These are phyloP conservation scores for Sclerotinia glacialis DNA, from an alignment of 2,329 filamentous ascomycete species.

Conservation along the genomic window DNA sequence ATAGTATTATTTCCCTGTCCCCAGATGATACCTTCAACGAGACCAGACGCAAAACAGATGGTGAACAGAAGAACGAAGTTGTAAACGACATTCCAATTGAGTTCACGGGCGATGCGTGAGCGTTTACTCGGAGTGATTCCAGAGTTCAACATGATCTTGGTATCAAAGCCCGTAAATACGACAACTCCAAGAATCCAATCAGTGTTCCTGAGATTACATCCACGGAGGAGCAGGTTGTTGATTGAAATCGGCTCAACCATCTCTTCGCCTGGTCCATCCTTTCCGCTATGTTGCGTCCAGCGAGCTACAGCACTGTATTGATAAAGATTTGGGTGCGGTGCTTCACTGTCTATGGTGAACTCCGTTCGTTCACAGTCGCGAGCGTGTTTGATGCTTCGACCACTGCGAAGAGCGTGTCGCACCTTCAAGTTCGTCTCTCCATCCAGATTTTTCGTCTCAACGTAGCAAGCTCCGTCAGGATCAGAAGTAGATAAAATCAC, in stretches of 20 bases:
- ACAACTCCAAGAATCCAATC: conserved; percentile 94
- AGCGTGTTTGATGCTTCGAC: conserved; percentile 79
- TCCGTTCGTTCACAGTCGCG: conserved; percentile 87
- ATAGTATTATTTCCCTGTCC: conserved; percentile 69
- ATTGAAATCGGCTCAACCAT: conserved; percentile 94
- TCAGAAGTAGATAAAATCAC: conserved; percentile 92
- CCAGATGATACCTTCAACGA: conserved; percentile 85
- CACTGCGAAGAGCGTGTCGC: conserved; percentile 83
- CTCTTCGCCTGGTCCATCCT: conserved; percentile 60
- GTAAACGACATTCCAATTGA: conserved; percentile 97
- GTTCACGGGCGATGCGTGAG: conserved; percentile 81
- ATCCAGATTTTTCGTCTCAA: conserved; percentile 97
- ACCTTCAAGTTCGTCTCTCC: conserved; percentile 98
- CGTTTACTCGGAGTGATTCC: conserved; percentile 94
- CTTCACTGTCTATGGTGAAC: conserved; percentile 86
- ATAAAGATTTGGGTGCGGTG: conserved; percentile 90
- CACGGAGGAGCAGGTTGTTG: conserved; percentile 91
- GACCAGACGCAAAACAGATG: conserved; percentile 83
- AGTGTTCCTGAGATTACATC: conserved; percentile 90
- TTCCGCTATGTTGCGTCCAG: conserved; percentile 73
- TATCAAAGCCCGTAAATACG: conserved; percentile 91
- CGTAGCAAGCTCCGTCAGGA: conserved; percentile 89
- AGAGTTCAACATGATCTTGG: conserved; percentile 99
- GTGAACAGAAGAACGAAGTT: conserved; percentile 87
- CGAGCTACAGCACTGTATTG: conserved; percentile 86